Base-by-base conservation (phyloP, 2,329 filamentous ascomycete species). In the Beauveria pseudobassiana region DNA sequence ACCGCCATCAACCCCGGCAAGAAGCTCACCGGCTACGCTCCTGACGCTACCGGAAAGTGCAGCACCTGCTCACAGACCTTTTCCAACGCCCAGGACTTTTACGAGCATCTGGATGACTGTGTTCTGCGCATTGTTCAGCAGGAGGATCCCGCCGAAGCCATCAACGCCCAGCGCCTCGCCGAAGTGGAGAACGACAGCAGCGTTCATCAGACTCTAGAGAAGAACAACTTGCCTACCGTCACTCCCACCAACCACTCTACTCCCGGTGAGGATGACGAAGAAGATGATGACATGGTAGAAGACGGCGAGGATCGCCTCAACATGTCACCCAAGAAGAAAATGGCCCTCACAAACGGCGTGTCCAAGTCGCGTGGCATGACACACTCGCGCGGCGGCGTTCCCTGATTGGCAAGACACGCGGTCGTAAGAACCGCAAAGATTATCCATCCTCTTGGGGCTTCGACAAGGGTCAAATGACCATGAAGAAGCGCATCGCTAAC, bases 401-500 rank as follows among this genome's bases (percentile, higher is more conserved):
- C 1, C 71, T 85, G 24, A 73, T 77, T 66, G 80, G 76, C 67
- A 84, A 82, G 74, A 77, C 79, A 42, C 85, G 85, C 69, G 87
- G 90, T 61, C 90, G 91, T 76, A 96, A 96, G 82, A 93, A 91
- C 80, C 87, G 92, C 67, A 93, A 92, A 74, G 91, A 96, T 74
- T 98, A 96, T 73, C 95, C 95, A 14, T 86, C 90, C 0, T 93
- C 90, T 1, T 99, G 95, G 95, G 93, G 95, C 58, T 95, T 93
- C 69, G 85, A 93, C 65, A 87, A 90, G 70, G 89, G 91, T 69
- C 92, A 95, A 79, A 96, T 98, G 91, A 96, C 90, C 72, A 96
- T 96, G 86, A 97, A 96, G 85, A 97, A 97, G 84, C 90, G 95
- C 30, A 91, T 97, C 61, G 82, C n/a, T 98, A 69, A 91, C 91